Conservation (phyloP, 306 rosid species). For the Cotoneaster glaucophyllus region DNA sequence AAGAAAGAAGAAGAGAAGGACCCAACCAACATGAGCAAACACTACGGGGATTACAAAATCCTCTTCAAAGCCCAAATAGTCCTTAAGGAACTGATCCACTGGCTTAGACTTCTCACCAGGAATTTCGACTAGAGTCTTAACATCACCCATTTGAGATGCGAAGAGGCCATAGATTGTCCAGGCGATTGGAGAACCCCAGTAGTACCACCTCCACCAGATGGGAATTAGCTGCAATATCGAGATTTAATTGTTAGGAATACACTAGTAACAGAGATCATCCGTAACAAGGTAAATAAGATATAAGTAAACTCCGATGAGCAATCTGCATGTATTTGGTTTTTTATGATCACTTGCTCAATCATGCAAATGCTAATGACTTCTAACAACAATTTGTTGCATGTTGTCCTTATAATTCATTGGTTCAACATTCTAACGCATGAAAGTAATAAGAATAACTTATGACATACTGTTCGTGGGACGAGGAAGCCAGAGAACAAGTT, state of each 20-base stretch:
- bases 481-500: conserved; percentile 69
- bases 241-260: background rate
- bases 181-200: conserved; percentile 25
- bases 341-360: background rate
- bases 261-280: background rate
- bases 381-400: background rate
- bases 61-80: conserved; percentile 18
- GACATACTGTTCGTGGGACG: conserved; percentile 48
- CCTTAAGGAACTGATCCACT: conserved; percentile 15
- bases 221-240: conserved; percentile 21
- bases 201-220: conserved; percentile 34
- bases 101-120: background rate
- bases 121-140: background rate
- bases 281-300: background rate
- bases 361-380: background rate
- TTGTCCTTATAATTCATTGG: background rate
- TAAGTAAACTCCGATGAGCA: background rate
- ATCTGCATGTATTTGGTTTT: background rate
- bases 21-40: conserved; percentile 30
- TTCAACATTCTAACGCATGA: background rate
- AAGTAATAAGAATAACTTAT: background rate
- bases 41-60: conserved; percentile 20
- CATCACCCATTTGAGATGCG: conserved; percentile 26
- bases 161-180: conserved; percentile 28
- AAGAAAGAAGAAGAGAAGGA: conserved; percentile 23